Evolutionary conservation across 2,329 filamentous ascomycete genomes (phyloP).

Genomic region (Cladorrhinum sp.): DNA sequence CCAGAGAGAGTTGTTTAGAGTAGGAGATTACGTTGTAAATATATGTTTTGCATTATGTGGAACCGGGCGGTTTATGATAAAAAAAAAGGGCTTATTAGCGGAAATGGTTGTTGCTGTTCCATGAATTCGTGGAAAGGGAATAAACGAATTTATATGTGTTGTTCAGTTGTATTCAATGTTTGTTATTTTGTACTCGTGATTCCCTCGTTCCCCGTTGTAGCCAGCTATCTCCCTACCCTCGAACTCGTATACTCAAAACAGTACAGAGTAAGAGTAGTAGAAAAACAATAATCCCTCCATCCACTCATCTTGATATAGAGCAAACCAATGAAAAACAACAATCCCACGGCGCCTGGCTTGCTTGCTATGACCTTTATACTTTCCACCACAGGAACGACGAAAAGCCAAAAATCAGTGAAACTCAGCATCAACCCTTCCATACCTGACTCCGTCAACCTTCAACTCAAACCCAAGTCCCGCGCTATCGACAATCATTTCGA

Average conservation of each 20-base stretch:
- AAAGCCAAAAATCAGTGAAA: conserved; percentile 50
- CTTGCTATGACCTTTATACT: background rate
- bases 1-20: background rate
- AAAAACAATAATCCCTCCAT: too few species aligned
- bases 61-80: background rate
- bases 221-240: too few species aligned
- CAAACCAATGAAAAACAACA: too few species aligned
- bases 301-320: too few species aligned
- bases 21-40: background rate
- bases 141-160: too few species aligned
- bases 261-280: too few species aligned
- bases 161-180: too few species aligned
- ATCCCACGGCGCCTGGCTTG: background rate
- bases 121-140: background rate
- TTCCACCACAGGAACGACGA: background rate
- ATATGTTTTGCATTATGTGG: background rate
- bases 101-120: background rate
- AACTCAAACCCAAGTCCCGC: conserved; percentile 74
- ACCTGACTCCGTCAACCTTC: conserved; percentile 73
- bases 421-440: conserved; percentile 73
- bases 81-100: background rate
- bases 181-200: too few species aligned
- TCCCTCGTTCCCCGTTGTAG: too few species aligned
- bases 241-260: too few species aligned
- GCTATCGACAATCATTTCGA: conserved; percentile 80